A percentile compares a stretch with the other conserved stretches of the same genome.
Conservation (phyloP, 1,284 basidiomycete genomes). For the Earliella scabrosa region DNA sequence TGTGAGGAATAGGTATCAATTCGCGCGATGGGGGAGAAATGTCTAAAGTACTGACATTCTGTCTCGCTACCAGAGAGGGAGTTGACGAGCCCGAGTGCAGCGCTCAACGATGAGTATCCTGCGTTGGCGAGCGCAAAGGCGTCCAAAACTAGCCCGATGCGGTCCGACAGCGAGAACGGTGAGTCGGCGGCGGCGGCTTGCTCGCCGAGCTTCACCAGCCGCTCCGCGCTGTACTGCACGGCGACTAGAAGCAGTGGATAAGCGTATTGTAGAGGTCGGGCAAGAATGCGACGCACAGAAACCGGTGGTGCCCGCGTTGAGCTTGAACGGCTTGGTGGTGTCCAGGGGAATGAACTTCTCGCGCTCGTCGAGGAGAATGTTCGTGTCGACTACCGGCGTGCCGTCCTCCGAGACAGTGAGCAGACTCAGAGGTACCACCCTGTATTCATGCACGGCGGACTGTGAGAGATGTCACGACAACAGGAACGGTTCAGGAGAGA, state of each 20-base stretch:
- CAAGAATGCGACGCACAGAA: constrained; percentile 70
- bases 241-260: constrained; percentile 61
- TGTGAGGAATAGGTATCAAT: constrained; percentile 29
- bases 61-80: constrained; percentile 66
- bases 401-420: constrained; percentile 67
- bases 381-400: constrained; percentile 64
- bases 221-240: constrained; percentile 86
- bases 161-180: constrained; percentile 67
- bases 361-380: constrained; percentile 71
- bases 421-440: constrained; percentile 84
- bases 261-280: background rate
- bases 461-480: background rate
- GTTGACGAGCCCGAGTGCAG: constrained; percentile 75
- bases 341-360: constrained; percentile 74
- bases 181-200: constrained; percentile 74
- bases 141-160: constrained; percentile 88
- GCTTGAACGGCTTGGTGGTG: constrained; percentile 77
- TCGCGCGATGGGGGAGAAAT: background rate
- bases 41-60: constrained; percentile 61
- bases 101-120: constrained; percentile 78
- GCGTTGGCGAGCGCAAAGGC: constrained; percentile 82
- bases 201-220: constrained; percentile 78
- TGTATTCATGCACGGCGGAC: constrained; percentile 29
- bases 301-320: constrained; percentile 90
- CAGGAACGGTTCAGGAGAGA: too few species aligned